Evolutionary conservation across 2,329 filamentous ascomycete genomes (phyloP), one percentile per base, ranked within the genome.

Genomic region (Rutstroemia sp.): DNA sequence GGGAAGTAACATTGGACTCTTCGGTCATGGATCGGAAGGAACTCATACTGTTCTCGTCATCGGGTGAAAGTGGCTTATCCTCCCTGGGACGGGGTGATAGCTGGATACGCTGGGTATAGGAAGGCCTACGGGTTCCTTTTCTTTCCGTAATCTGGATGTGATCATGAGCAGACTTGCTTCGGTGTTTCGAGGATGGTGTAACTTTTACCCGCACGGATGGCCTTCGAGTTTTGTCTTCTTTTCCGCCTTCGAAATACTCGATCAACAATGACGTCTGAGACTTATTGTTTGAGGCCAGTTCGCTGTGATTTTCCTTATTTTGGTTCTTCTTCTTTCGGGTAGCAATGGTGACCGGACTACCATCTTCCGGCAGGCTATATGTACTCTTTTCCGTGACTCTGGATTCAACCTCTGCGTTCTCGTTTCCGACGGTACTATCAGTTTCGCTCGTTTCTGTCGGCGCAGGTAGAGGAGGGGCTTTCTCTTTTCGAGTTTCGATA

Each of bases 321-420:
- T 77, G 74, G 23, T 50, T 21, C 70, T 79, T 82, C 70, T 83
- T 85, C 65, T 81, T 79, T 59, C 81, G 82, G 46, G 92, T 96
- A 69, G 87, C 85, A 71, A 99, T 95, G 59, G 90, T 97, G 67
- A 99, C 86, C 44, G 92, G 91, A 53, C 88, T 92, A 70, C 89
- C 90, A 82, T 94, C 89, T 68, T 91, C 88, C 57, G 88, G 89
- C 52, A 94, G 80, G 39, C 87, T 90, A 72, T 88, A 92, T 54
- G 86, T 85, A 74, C 71, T 87, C 71, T 82, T 80, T 71, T 85
- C 81, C 64, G 81, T 85, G 59, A 82, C 78, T 61, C 80, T 80
- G 60, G 87, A 90, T 63, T 88, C 82, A 60, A 87, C 69, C 63
- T 81, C 79, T 63, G 77, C 76, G 54, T 51, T 58, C 70, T 81